phyloP scores from a whole-genome alignment of 2,329 filamentous ascomycete genomes.

The Ophiostoma australiae region DNA sequence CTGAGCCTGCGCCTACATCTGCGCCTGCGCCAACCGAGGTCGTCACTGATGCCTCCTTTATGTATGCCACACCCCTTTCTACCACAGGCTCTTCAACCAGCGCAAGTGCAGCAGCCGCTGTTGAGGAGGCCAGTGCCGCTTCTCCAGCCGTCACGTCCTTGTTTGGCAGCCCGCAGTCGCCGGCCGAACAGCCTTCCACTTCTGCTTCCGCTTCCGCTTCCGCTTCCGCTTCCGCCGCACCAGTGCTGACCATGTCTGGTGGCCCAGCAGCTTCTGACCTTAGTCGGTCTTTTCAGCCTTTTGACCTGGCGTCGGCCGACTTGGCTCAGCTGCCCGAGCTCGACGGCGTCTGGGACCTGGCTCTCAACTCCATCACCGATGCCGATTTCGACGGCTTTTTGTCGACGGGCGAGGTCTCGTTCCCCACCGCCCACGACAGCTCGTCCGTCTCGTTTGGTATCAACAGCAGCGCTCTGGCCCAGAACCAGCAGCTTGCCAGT shows the following conservation, averaged over 20 bases:
- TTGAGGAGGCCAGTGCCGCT: neutral
- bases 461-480: neutral
- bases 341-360: neutral
- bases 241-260: neutral
- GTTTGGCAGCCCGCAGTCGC: slow-evolving; percentile 1
- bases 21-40: neutral
- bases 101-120: neutral
- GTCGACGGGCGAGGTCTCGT: neutral
- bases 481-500: neutral
- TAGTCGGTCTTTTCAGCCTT: neutral
- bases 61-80: slow-evolving; percentile 8
- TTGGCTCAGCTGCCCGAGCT: neutral
- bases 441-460: neutral
- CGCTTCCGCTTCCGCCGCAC: neutral
- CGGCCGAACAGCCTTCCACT: no score
- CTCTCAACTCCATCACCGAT: neutral
- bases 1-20: neutral
- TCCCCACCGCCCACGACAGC: no score
- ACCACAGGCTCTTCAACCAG: neutral
- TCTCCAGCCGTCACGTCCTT: neutral
- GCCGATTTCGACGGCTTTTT: neutral
- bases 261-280: neutral
- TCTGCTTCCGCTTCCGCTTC: no score
- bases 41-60: neutral
- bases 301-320: neutral